phyloP scores from a whole-genome alignment of 2,329 filamentous ascomycete genomes.

The Penicillium hordei region DNA sequence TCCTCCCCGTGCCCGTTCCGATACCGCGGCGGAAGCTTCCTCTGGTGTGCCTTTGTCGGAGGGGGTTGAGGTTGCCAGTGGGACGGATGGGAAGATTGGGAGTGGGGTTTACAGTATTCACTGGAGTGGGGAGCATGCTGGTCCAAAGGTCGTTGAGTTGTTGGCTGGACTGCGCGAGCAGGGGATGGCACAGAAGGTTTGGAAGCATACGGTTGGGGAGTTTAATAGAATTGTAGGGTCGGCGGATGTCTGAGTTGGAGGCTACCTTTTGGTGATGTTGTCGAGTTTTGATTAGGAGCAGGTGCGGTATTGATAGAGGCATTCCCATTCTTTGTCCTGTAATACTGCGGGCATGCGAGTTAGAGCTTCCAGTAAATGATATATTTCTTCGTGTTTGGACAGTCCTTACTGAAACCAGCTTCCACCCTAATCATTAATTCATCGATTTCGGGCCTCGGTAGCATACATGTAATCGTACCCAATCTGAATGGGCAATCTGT shows the following conservation, averaged over 20 bases:
- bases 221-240: conserved; percentile 16
- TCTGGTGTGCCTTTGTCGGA: conserved; percentile 16
- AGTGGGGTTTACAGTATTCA: conserved; percentile 32
- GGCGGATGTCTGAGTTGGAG: not conserved
- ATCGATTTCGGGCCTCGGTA: not conserved
- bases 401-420: not conserved
- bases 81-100: conserved; percentile 31
- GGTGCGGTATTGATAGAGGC: not conserved
- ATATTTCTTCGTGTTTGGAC: not conserved
- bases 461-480: too few relatives aligned
- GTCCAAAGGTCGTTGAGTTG: conserved; percentile 17
- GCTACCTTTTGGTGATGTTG: not conserved
- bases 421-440: not conserved
- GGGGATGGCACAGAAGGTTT: conserved; percentile 32
- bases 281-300: not conserved
- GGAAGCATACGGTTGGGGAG: conserved; percentile 32
- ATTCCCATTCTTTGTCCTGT: not conserved
- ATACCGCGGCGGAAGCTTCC: not conserved
- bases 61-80: conserved; percentile 17
- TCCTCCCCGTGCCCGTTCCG: conserved; percentile 11
- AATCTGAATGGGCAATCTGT: too few relatives aligned
- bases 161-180: conserved; percentile 31
- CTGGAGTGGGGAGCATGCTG: conserved; percentile 22
- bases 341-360: not conserved
- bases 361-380: not conserved